phyloP scores from a whole-genome alignment of 345 rosid species.

The Psidium guajava region DNA sequence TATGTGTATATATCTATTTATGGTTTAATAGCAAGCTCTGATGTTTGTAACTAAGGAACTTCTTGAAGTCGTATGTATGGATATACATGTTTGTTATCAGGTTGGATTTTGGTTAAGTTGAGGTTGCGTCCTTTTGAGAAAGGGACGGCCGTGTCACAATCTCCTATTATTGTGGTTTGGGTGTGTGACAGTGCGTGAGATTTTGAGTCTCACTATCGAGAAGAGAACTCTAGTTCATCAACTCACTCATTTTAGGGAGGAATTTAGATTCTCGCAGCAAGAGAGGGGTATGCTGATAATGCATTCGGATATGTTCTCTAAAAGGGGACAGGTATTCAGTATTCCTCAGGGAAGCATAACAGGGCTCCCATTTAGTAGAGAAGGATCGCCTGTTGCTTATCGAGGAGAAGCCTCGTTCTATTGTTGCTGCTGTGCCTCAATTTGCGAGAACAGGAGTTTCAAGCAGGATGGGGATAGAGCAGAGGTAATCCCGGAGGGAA shows the following conservation, averaged over 20 bases:
- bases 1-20: too few relatives aligned
- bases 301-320: constrained; percentile 79
- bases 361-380: constrained; percentile 66
- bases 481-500: constrained; percentile 15
- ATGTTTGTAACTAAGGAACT: too few relatives aligned
- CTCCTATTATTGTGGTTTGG: too few relatives aligned
- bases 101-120: too few relatives aligned
- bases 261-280: constrained; percentile 86
- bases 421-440: constrained; percentile 59
- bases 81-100: too few relatives aligned
- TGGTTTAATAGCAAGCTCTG: too few relatives aligned
- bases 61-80: too few relatives aligned
- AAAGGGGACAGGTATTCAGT: constrained; percentile 89
- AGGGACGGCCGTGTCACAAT: too few relatives aligned
- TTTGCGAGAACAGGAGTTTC: constrained; percentile 32
- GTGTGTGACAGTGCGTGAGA: too few relatives aligned
- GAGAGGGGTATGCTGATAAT: constrained; percentile 84
- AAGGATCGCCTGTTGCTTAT: constrained; percentile 63
- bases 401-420: constrained; percentile 77
- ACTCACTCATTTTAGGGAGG: constrained; percentile 88
- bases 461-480: constrained; percentile 16
- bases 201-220: constrained; percentile 74
- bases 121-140: too few relatives aligned
- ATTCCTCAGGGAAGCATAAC: constrained; percentile 87
- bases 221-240: constrained; percentile 94